Percentiles rank a stretch among this genome's conserved stretches.
Conservation (phyloP, 176 grass and related monocot genomes). For the Oryza coarctata region DNA sequence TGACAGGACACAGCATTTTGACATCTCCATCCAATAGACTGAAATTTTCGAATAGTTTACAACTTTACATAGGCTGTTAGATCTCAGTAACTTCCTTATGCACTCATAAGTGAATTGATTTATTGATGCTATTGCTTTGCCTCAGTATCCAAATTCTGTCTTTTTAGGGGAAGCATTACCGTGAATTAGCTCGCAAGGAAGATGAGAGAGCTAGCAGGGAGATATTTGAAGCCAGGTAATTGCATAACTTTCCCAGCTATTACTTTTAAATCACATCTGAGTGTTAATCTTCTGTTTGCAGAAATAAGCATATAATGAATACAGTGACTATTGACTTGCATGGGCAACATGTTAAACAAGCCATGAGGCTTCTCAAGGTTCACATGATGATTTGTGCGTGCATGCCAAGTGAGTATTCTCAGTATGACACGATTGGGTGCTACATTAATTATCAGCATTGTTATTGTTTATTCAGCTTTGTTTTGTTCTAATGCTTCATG, state of each 20-base stretch:
- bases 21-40: neutral
- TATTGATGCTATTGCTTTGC: neutral
- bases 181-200: conserved; percentile 62
- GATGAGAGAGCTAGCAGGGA: conserved; percentile 75
- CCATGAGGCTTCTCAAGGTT: conserved; percentile 78
- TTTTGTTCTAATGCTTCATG: conserved; percentile 33
- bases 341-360: conserved; percentile 89
- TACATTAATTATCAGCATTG: neutral
- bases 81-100: neutral
- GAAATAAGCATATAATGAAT: conserved; percentile 87
- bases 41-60: neutral
- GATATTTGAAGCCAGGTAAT: conserved; percentile 85
- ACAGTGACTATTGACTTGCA: conserved; percentile 90
- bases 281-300: conserved; percentile 39
- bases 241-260: neutral
- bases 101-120: neutral
- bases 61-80: neutral
- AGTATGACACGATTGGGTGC: neutral
- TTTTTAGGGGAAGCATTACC: conserved; percentile 82
- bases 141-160: neutral
- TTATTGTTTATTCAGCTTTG: neutral
- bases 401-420: conserved; percentile 73
- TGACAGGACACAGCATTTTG: neutral
- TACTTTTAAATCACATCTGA: conserved; percentile 20
- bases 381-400: conserved; percentile 72